Evolutionary conservation across 1,284 basidiomycete genomes (phyloP).

Genomic region (Golubevia pallescens): DNA sequence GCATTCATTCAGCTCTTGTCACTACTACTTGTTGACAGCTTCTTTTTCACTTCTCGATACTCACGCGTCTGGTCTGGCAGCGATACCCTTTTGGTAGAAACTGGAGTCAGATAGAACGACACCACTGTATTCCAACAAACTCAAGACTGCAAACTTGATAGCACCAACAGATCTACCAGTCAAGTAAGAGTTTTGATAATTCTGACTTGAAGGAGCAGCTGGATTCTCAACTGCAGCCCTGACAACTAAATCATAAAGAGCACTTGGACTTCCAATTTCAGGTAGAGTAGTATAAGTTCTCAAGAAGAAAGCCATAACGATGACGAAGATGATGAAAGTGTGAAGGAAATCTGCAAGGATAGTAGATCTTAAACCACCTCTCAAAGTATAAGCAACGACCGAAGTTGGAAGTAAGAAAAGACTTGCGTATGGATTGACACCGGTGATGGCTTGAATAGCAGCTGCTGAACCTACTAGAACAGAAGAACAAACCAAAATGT

Average conservation of each 20-base stretch:
- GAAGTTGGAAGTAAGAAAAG: constrained; percentile 36
- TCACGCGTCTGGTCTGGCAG: constrained; percentile 33
- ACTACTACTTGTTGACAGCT: too few relatives aligned
- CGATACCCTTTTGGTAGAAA: constrained; percentile 49
- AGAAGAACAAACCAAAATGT: constrained; percentile 45
- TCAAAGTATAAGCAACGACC: constrained; percentile 48
- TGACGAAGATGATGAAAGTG: constrained; percentile 51
- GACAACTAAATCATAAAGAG: constrained; percentile 36
- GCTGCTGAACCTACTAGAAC: constrained; percentile 41
- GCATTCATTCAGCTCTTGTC: too few relatives aligned
- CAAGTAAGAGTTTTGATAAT: constrained; percentile 29
- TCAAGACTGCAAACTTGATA: constrained; percentile 38
- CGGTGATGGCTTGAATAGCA: constrained; percentile 45
- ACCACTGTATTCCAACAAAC: constrained; percentile 42
- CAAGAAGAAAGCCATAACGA: constrained; percentile 43
- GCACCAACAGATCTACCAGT: constrained; percentile 43
- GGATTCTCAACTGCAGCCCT: constrained; percentile 15
- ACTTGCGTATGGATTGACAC: constrained; percentile 38
- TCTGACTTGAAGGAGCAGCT: constrained; percentile 7
- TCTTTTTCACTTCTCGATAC: background rate
- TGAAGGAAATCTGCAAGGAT: constrained; percentile 51
- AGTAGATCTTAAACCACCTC: constrained; percentile 35
- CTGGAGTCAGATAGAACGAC: constrained; percentile 39
- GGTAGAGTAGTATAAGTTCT: constrained; percentile 38
- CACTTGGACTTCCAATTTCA: constrained; percentile 31